Evolutionary conservation across 2,329 filamentous ascomycete species (phyloP).

Genomic region (Monosporascus sp.): DNA sequence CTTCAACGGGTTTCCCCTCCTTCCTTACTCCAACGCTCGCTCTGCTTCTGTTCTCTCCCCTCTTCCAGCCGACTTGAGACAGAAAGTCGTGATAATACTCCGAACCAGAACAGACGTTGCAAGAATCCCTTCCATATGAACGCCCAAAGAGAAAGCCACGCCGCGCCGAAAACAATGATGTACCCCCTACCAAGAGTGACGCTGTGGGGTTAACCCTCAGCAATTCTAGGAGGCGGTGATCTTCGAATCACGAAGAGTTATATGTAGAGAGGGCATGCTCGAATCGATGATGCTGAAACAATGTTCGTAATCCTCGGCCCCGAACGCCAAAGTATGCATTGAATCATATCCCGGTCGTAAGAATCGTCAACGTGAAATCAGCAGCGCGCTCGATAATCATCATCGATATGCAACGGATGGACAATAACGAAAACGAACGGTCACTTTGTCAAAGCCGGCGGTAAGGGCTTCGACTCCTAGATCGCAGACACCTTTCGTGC

Average conservation of each 20-base stretch:
- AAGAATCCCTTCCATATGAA: no score
- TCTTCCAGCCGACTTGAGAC: slow-evolving; percentile 2
- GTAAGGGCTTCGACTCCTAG: slow-evolving; percentile 22
- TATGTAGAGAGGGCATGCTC: neutral
- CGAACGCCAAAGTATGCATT: slow-evolving; percentile 40
- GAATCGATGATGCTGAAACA: slow-evolving; percentile 2
- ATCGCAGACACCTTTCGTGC: slow-evolving; percentile 50
- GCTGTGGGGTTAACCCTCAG: no score
- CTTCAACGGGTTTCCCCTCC: slow-evolving; percentile 8
- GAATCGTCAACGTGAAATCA: slow-evolving; percentile 38
- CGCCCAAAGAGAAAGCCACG: no score
- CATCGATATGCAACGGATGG: slow-evolving; percentile 15
- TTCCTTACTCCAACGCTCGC: slow-evolving; percentile 10
- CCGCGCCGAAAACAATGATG: no score
- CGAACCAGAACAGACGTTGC: no score
- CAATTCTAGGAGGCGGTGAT: no score
- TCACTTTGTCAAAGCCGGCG: slow-evolving; percentile 10
- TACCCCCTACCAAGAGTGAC: no score
- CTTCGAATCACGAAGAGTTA: no score
- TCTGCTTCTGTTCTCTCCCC: slow-evolving; percentile 2
- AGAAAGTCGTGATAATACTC: no score
- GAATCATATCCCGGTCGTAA: slow-evolving; percentile 37
- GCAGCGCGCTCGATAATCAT: slow-evolving; percentile 14
- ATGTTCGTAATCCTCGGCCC: slow-evolving; percentile 7
- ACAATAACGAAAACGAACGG: slow-evolving; percentile 14